Conservation (phyloP, 768 basidiomycete genomes). For the Trametes cingulata region DNA sequence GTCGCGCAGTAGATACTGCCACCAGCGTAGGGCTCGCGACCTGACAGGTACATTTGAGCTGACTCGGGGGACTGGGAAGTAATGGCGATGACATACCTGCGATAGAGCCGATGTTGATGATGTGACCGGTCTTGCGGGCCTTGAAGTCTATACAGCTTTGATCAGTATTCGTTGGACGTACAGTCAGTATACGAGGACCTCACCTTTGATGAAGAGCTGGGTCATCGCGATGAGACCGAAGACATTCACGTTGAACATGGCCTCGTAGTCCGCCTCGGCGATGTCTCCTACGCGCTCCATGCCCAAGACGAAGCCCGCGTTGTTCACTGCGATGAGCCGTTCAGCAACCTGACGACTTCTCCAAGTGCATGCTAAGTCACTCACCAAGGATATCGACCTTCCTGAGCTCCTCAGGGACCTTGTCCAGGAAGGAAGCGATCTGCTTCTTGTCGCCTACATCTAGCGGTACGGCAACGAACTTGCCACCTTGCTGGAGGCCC, state of each 20-base stretch:
- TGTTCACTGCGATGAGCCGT: conserved; percentile 52
- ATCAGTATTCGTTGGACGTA: neutral
- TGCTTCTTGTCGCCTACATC: conserved; percentile 81
- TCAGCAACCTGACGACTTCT: neutral
- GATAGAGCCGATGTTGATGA: conserved; percentile 95
- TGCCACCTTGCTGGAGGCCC: conserved; percentile 74
- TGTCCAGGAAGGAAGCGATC: conserved; percentile 67
- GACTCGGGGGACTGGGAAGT: too few species aligned
- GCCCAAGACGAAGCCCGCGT: conserved; percentile 91
- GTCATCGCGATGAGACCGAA: conserved; percentile 83
- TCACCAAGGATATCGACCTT: conserved; percentile 83
- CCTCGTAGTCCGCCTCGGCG: conserved; percentile 73
- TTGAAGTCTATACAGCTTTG: conserved; percentile 25
- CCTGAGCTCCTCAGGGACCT: conserved; percentile 68
- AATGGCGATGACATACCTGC: conserved; percentile 55
- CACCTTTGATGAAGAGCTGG: conserved; percentile 51
- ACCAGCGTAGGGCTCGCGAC: conserved; percentile 70
- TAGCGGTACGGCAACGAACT: conserved; percentile 67
- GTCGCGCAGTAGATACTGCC: conserved; percentile 94
- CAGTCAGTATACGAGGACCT: conserved; percentile 41
- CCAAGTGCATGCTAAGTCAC: conserved; percentile 20
- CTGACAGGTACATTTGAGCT: neutral
- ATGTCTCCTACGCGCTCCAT: conserved; percentile 85
- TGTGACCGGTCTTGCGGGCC: conserved; percentile 63
- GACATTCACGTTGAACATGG: conserved; percentile 56